A percentile compares a stretch with the other conserved stretches of the same genome.
Evolutionary conservation across 192 early-diverging fungal species (phyloP).

Genomic region (Polychytrium aggregatum): DNA sequence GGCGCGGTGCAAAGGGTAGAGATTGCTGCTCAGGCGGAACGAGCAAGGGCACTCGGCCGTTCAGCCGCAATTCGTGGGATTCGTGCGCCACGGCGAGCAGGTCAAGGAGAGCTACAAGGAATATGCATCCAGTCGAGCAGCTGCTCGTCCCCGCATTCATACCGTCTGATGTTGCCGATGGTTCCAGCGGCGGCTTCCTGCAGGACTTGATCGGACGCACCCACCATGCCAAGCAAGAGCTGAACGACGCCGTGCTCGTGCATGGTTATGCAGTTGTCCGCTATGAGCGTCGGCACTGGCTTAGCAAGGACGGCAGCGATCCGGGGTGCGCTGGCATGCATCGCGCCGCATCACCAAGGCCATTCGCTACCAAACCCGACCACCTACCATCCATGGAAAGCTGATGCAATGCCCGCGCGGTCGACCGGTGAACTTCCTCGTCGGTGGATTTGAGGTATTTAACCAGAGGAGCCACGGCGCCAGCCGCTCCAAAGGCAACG

Average conservation of each 20-base stretch:
- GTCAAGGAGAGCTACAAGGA: no score
- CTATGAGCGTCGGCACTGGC: no score
- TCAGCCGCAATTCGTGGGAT: no score
- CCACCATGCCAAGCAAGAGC: conserved; percentile 53
- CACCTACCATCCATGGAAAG: conserved; percentile 54
- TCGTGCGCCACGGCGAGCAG: no score
- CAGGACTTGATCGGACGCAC: conserved; percentile 36
- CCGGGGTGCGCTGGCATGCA: neutral
- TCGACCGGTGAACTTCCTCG: conserved; percentile 48
- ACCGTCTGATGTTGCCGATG: conserved; percentile 55
- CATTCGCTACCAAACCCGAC: neutral
- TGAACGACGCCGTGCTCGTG: conserved; percentile 58
- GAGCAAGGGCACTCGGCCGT: no score
- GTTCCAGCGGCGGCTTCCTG: conserved; percentile 58
- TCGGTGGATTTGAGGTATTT: conserved; percentile 52
- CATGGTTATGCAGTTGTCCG: conserved; percentile 60
- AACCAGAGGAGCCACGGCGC: conserved; percentile 50
- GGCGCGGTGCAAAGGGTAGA: no score
- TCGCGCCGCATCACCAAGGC: neutral
- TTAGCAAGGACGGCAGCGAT: neutral
- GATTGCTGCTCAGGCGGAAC: no score
- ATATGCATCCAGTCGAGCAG: no score
- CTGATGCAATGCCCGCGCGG: conserved; percentile 52
- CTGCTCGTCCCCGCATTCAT: no score
- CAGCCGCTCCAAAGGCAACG: conserved; percentile 47